A percentile compares a stretch with the other conserved stretches of the same genome.
Conservation (phyloP, 257 asterid species). For the Solanum medicagineum region DNA sequence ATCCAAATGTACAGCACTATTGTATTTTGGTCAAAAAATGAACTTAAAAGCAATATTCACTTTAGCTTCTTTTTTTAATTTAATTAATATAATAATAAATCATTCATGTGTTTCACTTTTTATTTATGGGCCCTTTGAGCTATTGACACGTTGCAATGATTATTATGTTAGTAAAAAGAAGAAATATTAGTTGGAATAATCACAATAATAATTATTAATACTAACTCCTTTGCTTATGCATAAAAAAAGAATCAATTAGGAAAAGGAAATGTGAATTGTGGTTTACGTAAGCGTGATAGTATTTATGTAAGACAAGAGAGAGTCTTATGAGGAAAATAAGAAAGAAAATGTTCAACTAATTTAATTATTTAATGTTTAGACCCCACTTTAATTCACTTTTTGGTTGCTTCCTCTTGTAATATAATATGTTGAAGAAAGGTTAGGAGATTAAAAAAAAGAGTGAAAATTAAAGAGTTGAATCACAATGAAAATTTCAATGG, state of each 20-base stretch:
- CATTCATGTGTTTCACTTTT: slow-evolving; percentile 1
- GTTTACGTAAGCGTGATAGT: background rate
- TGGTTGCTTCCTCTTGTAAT: background rate
- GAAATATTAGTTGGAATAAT: background rate
- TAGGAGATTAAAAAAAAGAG: background rate
- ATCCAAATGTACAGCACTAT: background rate
- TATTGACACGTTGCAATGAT: slow-evolving; percentile 8
- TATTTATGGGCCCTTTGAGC: background rate
- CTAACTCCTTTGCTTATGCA: background rate
- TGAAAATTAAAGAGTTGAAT: background rate
- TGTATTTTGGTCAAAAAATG: background rate
- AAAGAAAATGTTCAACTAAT: background rate
- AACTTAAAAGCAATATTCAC: background rate
- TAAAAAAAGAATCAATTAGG: background rate
- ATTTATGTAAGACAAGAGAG: background rate
- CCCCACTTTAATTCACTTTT: background rate
- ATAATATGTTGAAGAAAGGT: background rate
- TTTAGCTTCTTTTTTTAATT: background rate
- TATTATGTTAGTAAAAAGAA: background rate
- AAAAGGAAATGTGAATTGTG: background rate
- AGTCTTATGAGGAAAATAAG: background rate
- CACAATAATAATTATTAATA: background rate
- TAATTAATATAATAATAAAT: background rate
- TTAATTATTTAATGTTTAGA: background rate
- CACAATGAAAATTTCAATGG: background rate